Evolutionary conservation across 2,329 filamentous ascomycete genomes (phyloP).

Genomic region (Colletotrichum coccodes): DNA sequence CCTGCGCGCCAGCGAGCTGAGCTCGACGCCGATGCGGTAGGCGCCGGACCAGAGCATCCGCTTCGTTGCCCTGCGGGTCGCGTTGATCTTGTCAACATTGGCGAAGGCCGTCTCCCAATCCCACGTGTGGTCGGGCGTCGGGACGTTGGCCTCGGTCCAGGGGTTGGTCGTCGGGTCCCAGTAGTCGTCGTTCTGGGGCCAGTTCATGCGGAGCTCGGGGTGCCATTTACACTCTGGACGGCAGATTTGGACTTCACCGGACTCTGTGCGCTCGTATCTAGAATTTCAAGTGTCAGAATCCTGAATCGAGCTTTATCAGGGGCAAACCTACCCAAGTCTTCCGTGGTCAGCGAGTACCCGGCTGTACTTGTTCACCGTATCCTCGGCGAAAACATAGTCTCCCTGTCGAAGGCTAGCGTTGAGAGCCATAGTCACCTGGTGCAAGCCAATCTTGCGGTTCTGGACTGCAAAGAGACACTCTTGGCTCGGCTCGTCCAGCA

Average conservation of each 20-base stretch:
- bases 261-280: slow-evolving; percentile 8
- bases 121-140: neutral
- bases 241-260: slow-evolving; percentile 37
- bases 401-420: slow-evolving; percentile 3
- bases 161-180: neutral
- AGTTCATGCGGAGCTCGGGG: slow-evolving; percentile 44
- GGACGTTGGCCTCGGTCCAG: slow-evolving; percentile 15
- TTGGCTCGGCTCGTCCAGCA: slow-evolving; percentile 42
- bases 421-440: neutral
- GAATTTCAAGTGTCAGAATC: neutral
- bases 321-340: slow-evolving; percentile 34
- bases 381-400: slow-evolving; percentile 8
- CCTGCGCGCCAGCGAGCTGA: slow-evolving; percentile 31
- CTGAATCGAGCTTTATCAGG: too few relatives aligned
- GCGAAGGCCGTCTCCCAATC: slow-evolving; percentile 37
- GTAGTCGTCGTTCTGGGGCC: slow-evolving; percentile 35
- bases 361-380: slow-evolving; percentile 42
- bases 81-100: slow-evolving; percentile 36
- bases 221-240: slow-evolving; percentile 40
- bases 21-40: slow-evolving; percentile 51
- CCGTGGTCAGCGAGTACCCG: slow-evolving; percentile 37
- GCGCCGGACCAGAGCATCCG: slow-evolving; percentile 46
- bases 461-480: slow-evolving; percentile 36
- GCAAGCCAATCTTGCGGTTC: neutral
- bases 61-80: slow-evolving; percentile 26